Conservation (phyloP, 2,329 filamentous ascomycete genomes). For the Epichloe gansuensis region DNA sequence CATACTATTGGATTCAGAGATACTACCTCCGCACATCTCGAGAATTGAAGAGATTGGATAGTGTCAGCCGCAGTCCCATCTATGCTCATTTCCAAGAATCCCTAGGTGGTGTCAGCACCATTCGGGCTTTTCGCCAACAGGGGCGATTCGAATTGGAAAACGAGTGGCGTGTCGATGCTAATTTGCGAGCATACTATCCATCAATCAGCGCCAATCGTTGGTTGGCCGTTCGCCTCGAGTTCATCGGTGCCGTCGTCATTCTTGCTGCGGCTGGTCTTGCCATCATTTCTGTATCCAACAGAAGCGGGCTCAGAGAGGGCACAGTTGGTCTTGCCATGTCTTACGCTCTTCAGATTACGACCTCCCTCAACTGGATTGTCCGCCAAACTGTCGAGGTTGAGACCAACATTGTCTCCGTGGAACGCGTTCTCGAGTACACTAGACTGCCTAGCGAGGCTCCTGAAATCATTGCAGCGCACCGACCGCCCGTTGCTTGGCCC, state of each 20-base stretch:
- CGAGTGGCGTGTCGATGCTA: constrained; percentile 93
- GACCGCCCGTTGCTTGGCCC: constrained; percentile 86
- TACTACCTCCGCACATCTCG: constrained; percentile 95
- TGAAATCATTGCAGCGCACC: constrained; percentile 78
- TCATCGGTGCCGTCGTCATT: constrained; percentile 91
- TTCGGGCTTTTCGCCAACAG: constrained; percentile 87
- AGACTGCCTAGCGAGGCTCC: constrained; percentile 84
- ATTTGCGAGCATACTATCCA: constrained; percentile 87
- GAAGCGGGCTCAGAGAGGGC: constrained; percentile 54
- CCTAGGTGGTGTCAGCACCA: constrained; percentile 84
- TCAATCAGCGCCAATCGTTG: constrained; percentile 91
- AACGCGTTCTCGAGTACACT: constrained; percentile 93
- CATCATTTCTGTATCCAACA: constrained; percentile 64
- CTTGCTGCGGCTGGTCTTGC: constrained; percentile 72
- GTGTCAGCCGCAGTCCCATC: constrained; percentile 88
- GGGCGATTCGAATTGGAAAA: constrained; percentile 83
- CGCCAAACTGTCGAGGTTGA: constrained; percentile 98
- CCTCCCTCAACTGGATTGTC: constrained; percentile 97
- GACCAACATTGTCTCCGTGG: constrained; percentile 98
- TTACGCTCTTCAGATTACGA: constrained; percentile 92
- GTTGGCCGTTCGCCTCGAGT: constrained; percentile 89
- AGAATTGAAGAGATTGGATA: constrained; percentile 91
- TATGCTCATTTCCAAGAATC: constrained; percentile 98
- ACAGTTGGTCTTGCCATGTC: constrained; percentile 91
- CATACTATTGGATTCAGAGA: constrained; percentile 89